A percentile compares a stretch with the other conserved stretches of the same genome.
Evolutionary conservation across 441 rosid species (phyloP).

Genomic region (Biscutella laevigata): DNA sequence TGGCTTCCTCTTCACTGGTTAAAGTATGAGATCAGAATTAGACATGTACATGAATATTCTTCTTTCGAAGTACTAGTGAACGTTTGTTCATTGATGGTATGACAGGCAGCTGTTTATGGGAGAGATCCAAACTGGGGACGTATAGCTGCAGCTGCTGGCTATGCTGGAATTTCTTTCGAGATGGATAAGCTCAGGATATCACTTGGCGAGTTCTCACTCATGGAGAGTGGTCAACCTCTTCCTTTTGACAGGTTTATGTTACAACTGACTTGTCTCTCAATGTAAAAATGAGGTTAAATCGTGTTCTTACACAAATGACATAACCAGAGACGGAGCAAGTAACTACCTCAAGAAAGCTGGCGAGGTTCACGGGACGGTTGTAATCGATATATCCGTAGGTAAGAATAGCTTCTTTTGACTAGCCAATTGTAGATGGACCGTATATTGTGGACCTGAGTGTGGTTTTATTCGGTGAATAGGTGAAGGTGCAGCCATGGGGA

Average conservation of each 20-base stretch:
- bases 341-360: constrained; percentile 66
- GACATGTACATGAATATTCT: constrained; percentile 7
- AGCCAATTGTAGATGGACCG: not conserved
- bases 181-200: constrained; percentile 51
- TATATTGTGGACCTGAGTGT: not conserved
- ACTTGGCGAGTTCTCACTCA: constrained; percentile 79
- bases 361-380: constrained; percentile 68
- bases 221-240: constrained; percentile 90
- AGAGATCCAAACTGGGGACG: constrained; percentile 99
- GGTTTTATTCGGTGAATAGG: constrained; percentile 27
- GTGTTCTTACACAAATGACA: not conserved
- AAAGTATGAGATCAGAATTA: constrained; percentile 40
- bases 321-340: constrained; percentile 55
- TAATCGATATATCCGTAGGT: constrained; percentile 58
- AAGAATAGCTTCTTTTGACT: constrained; percentile 23
- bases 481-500: constrained; percentile 46
- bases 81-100: constrained; percentile 13
- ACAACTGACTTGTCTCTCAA: not conserved
- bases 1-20: constrained; percentile 90
- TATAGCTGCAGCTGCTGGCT: constrained; percentile 92
- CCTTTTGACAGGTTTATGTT: constrained; percentile 61
- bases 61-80: constrained; percentile 2
- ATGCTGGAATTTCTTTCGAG: constrained; percentile 62
- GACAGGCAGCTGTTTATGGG: constrained; percentile 84
- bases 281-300: not conserved